Percentiles rank a stretch among this genome's conserved stretches.
phyloP scores from a whole-genome alignment of 768 basidiomycete species.

The Boletus rubroflammeus region DNA sequence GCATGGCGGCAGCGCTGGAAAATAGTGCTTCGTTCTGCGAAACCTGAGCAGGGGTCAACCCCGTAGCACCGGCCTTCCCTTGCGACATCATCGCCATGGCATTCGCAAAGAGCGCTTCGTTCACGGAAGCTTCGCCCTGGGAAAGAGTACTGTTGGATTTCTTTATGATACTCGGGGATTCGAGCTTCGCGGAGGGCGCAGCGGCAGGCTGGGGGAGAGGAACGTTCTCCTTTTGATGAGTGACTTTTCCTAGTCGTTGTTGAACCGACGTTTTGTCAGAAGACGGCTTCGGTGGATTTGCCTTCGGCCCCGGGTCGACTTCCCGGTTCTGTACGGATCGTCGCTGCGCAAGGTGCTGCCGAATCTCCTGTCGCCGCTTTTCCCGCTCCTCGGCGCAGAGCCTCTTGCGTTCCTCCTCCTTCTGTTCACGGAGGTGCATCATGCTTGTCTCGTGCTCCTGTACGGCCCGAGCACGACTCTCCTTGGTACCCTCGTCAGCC shows the following conservation, averaged over 20 bases:
- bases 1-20: constrained; percentile 18
- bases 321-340: constrained; percentile 18
- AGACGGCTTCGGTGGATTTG: constrained; percentile 7
- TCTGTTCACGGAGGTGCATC: constrained; percentile 32
- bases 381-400: constrained; percentile 30
- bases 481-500: constrained; percentile 27
- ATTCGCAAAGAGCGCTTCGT: constrained; percentile 27
- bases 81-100: constrained; percentile 23
- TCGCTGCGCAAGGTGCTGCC: constrained; percentile 19
- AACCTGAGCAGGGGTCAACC: constrained; percentile 18
- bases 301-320: constrained; percentile 12
- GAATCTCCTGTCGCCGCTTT: constrained; percentile 20
- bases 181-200: constrained; percentile 16
- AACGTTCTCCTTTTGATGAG: constrained; percentile 29
- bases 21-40: constrained; percentile 26
- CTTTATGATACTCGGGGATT: constrained; percentile 19
- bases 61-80: constrained; percentile 1
- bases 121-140: constrained; percentile 22
- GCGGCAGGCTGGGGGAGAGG: constrained; percentile 10
- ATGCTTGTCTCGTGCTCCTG: constrained; percentile 33
- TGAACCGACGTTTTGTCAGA: constrained; percentile 16
- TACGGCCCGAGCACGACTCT: constrained; percentile 26
- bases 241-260: constrained; percentile 11
- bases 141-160: constrained; percentile 28
- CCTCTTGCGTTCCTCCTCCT: constrained; percentile 31